Conservation (phyloP, 805 yeast species). For the Cyberlindnera japonica region DNA sequence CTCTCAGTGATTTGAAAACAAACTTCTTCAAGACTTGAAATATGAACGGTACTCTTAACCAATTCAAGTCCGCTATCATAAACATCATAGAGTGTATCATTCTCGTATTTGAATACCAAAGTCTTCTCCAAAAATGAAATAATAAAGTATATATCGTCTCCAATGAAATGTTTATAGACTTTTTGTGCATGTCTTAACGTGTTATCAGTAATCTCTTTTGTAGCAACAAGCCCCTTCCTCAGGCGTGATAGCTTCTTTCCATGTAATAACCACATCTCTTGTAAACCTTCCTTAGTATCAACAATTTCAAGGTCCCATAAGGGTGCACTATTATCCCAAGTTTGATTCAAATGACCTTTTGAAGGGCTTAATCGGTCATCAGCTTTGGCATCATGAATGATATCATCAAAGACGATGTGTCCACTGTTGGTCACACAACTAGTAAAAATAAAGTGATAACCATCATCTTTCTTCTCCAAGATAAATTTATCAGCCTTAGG, state of each 20-base stretch:
- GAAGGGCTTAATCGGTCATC: constrained; percentile 9
- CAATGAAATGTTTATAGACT: constrained; percentile 16
- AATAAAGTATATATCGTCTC: constrained; percentile 28
- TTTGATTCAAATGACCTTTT: constrained; percentile 18
- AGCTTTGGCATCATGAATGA: constrained; percentile 18
- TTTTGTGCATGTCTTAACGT: constrained; percentile 16
- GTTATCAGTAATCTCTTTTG: constrained; percentile 17
- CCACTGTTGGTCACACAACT: constrained; percentile 40
- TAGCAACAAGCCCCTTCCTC: constrained; percentile 18
- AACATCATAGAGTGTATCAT: constrained; percentile 27
- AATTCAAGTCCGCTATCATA: constrained; percentile 21
- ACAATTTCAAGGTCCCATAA: constrained; percentile 38
- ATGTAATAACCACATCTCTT: constrained; percentile 38
- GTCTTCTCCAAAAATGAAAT: constrained; percentile 40
- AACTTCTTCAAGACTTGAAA: constrained; percentile 14
- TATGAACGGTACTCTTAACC: constrained; percentile 13
- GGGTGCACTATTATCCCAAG: constrained; percentile 47
- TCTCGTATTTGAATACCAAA: constrained; percentile 32
- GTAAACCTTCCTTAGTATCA: constrained; percentile 21
- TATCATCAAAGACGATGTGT: constrained; percentile 30
- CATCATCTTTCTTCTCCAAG: constrained; percentile 16
- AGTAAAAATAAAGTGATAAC: constrained; percentile 31
- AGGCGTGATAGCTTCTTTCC: constrained; percentile 20
- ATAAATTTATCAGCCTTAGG: constrained; percentile 32
- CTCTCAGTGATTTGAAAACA: constrained; percentile 26